Evolutionary conservation across 306 rosid genomes (phyloP).

Genomic region (Trifolium fragiferum): DNA sequence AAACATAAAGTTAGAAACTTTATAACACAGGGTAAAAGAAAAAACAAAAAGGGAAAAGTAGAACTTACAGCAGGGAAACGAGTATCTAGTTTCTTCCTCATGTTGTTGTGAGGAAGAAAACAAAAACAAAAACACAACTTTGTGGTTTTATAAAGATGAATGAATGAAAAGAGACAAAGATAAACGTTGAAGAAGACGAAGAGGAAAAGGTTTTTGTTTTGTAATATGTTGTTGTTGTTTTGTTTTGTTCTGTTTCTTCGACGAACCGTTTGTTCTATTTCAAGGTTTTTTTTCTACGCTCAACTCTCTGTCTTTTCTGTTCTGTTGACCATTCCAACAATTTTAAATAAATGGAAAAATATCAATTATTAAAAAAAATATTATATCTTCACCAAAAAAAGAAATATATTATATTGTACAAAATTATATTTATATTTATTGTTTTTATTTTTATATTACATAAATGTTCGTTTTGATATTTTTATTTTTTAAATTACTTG

Average conservation of each 20-base stretch:
- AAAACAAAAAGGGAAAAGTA: neutral
- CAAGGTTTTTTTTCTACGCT: neutral
- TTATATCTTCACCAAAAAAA: too few relatives aligned
- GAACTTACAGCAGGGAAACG: slow-evolving; percentile 77
- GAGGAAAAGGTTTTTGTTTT: neutral
- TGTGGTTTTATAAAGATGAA: slow-evolving; percentile 26
- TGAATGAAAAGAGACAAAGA: neutral
- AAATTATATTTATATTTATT: too few relatives aligned
- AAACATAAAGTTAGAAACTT: neutral
- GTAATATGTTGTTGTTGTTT: neutral
- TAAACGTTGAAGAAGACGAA: slow-evolving; percentile 40
- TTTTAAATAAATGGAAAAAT: too few relatives aligned
- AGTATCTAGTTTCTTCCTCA: slow-evolving; percentile 80
- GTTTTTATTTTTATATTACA: too few relatives aligned
- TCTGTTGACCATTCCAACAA: neutral
- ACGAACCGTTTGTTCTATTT: slow-evolving; percentile 13
- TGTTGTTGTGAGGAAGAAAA: slow-evolving; percentile 23
- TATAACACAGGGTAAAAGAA: neutral
- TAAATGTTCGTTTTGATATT: too few relatives aligned
- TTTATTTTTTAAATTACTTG: too few relatives aligned
- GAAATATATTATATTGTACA: too few relatives aligned
- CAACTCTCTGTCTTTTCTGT: neutral
- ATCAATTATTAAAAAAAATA: too few relatives aligned
- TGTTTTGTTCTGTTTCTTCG: too few relatives aligned
- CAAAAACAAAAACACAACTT: neutral